Evolutionary conservation across 306 rosid genomes (phyloP).

Genomic region (Herpetospermum pedunculosum): DNA sequence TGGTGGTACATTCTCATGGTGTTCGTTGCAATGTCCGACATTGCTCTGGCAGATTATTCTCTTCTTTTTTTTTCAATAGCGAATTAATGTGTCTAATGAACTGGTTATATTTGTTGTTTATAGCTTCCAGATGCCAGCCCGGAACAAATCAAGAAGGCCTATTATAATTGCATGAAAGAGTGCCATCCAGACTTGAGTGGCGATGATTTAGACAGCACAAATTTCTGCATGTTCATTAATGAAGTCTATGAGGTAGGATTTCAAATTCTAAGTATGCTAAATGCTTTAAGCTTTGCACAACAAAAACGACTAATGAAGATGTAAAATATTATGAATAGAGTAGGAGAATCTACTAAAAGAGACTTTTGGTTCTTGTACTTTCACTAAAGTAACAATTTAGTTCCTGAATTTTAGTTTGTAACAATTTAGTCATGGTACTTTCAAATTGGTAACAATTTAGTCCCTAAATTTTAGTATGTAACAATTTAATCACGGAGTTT

Average conservation of each 20-base stretch:
- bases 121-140: conserved; percentile 94
- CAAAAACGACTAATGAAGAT: neutral
- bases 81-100: neutral
- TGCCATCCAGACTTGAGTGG: conserved; percentile 98
- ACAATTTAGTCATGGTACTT: neutral
- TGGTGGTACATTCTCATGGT: neutral
- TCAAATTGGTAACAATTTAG: too few species aligned
- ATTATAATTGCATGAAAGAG: conserved; percentile 88
- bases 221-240: conserved; percentile 84
- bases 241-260: conserved; percentile 75
- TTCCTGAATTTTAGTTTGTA: too few species aligned
- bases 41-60: neutral
- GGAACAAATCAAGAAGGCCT: conserved; percentile 72
- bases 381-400: too few species aligned
- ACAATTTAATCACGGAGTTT: too few species aligned
- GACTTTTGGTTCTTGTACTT: too few species aligned
- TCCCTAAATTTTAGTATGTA: neutral
- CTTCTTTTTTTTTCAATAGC: neutral
- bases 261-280: conserved; percentile 5
- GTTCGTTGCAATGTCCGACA: neutral
- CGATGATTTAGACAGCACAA: conserved; percentile 59
- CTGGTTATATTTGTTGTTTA: neutral
- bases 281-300: conserved; percentile 7
- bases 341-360: neutral
- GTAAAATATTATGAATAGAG: neutral